Evolutionary conservation across 371 early-diverging fungal species (phyloP).

Genomic region (Syncephalastrum sp.): DNA sequence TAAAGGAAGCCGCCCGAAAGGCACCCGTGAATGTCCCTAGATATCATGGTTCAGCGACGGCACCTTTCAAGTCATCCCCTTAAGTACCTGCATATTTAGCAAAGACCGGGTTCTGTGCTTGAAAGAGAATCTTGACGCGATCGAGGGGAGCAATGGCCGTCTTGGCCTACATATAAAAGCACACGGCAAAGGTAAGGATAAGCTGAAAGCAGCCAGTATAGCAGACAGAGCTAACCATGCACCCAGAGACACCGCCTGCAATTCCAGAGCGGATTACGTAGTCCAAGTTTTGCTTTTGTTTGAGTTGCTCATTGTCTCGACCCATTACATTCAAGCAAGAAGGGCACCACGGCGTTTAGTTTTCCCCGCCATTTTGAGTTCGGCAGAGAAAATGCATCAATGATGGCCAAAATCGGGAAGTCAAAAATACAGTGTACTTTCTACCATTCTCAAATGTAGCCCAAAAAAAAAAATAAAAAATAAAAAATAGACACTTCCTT

Average conservation of each 20-base stretch:
- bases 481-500: no score
- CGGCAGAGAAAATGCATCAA: no score
- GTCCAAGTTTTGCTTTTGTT: slow-evolving; percentile 32
- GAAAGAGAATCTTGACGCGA: slow-evolving; percentile 96
- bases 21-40: slow-evolving; percentile 80
- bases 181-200: slow-evolving; percentile 18
- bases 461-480: no score
- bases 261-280: slow-evolving; percentile 43
- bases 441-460: no score
- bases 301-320: no score
- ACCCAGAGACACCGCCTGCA: slow-evolving; percentile 53
- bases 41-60: no score
- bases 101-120: slow-evolving; percentile 84
- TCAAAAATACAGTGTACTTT: no score
- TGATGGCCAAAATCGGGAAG: no score
- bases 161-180: slow-evolving; percentile 61
- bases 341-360: no score
- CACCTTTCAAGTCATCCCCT: no score
- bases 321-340: no score
- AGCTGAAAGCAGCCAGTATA: slow-evolving; percentile 7
- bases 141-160: slow-evolving; percentile 93
- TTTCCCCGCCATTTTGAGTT: no score
- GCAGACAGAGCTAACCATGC: slow-evolving; percentile 38
- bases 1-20: slow-evolving; percentile 74
- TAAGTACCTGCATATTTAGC: slow-evolving; percentile 74